phyloP scores from a whole-genome alignment of 2,329 filamentous ascomycete species.

The Aspergillus sp. region DNA sequence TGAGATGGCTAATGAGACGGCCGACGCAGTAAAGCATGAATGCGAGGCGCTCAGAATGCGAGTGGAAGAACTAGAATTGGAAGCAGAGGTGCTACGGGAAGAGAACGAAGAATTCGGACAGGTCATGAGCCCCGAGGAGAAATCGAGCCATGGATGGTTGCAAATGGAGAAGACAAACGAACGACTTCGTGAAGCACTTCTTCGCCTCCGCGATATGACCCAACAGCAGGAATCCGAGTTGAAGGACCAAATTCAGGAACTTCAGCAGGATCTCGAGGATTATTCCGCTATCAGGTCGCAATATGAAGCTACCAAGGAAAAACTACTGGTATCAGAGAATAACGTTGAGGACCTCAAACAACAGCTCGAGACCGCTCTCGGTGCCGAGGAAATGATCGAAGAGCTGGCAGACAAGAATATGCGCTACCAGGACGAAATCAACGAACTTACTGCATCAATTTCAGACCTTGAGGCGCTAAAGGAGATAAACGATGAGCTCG shows the following conservation, averaged over 20 bases:
- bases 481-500: slow-evolving; percentile 92
- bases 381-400: slow-evolving; percentile 91
- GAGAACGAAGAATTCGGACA: slow-evolving; percentile 83
- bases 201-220: slow-evolving; percentile 81
- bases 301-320: slow-evolving; percentile 68
- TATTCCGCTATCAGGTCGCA: slow-evolving; percentile 66
- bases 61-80: slow-evolving; percentile 80
- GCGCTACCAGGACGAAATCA: slow-evolving; percentile 76
- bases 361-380: slow-evolving; percentile 84
- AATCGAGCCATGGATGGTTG: slow-evolving; percentile 81
- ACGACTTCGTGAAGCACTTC: slow-evolving; percentile 77
- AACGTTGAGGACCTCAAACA: slow-evolving; percentile 83
- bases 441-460: slow-evolving; percentile 76
- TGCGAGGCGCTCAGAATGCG: slow-evolving; percentile 73
- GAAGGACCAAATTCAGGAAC: slow-evolving; percentile 68
- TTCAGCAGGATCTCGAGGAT: slow-evolving; percentile 73
- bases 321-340: slow-evolving; percentile 69
- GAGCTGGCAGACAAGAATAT: slow-evolving; percentile 86
- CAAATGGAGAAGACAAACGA: slow-evolving; percentile 92
- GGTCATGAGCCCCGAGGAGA: slow-evolving; percentile 85
- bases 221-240: slow-evolving; percentile 81
- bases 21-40: slow-evolving; percentile 78
- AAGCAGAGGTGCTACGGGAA: slow-evolving; percentile 80
- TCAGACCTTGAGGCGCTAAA: slow-evolving; percentile 86
- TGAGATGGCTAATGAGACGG: slow-evolving; percentile 94